Evolutionary conservation across 768 basidiomycete genomes (phyloP).

Genomic region (Kockovaella imperatae): DNA sequence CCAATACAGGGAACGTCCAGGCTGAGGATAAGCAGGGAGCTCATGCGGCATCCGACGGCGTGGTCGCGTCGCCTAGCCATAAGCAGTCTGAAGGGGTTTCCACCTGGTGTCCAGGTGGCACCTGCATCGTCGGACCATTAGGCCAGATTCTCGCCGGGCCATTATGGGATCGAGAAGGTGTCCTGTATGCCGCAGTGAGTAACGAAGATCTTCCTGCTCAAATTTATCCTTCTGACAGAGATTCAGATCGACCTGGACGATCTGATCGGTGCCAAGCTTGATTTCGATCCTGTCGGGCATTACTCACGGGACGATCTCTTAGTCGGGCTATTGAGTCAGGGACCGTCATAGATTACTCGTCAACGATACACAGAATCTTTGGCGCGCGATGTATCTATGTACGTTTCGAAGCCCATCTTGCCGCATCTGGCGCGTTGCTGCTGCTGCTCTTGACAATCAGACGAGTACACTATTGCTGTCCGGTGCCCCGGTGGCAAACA

Average conservation of each 20-base stretch:
- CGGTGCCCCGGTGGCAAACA: too few species aligned
- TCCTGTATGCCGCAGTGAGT: slow-evolving; percentile 23
- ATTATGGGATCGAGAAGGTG: slow-evolving; percentile 27
- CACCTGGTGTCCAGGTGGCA: slow-evolving; percentile 22
- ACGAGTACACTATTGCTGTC: too few species aligned
- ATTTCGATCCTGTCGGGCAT: slow-evolving; percentile 25
- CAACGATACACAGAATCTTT: too few species aligned
- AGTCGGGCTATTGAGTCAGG: slow-evolving; percentile 7
- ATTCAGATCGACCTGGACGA: slow-evolving; percentile 17
- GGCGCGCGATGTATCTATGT: too few species aligned
- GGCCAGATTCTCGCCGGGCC: slow-evolving; percentile 27
- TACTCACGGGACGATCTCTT: slow-evolving; percentile 17
- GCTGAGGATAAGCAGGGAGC: background rate
- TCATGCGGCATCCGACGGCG: too few species aligned
- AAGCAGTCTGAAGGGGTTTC: slow-evolving; percentile 2
- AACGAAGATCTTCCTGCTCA: too few species aligned
- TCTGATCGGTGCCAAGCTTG: slow-evolving; percentile 16
- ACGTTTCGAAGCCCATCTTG: too few species aligned
- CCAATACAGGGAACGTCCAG: background rate
- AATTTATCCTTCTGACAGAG: background rate
- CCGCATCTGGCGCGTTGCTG: too few species aligned
- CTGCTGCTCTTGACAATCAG: too few species aligned
- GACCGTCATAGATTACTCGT: too few species aligned
- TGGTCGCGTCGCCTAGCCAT: background rate
- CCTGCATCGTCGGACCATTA: slow-evolving; percentile 22